A percentile compares a stretch with the other conserved stretches of the same genome.
These are phyloP conservation scores for Cercophora samala DNA, from an alignment of 495 filamentous ascomycete species.

Conservation along the genomic window DNA sequence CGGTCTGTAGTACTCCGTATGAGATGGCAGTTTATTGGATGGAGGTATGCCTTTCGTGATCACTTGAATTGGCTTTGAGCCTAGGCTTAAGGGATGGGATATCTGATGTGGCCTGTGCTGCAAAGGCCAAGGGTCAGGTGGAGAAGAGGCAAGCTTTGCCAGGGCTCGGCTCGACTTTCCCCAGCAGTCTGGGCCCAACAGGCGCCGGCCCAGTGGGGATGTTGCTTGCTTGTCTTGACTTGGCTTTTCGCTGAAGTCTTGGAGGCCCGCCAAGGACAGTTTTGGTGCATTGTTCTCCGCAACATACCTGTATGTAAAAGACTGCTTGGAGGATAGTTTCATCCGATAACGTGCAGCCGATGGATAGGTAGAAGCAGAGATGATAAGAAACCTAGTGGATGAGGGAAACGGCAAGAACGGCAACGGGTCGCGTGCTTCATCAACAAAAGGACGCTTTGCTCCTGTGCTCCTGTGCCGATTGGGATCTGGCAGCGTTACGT, in stretches of 20 bases:
- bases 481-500: not conserved
- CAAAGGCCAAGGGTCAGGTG: not conserved
- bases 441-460: not conserved
- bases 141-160: not conserved
- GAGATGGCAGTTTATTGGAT: not conserved
- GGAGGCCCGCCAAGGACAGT: not conserved
- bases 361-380: too few relatives aligned
- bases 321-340: too few relatives aligned
- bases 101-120: not conserved
- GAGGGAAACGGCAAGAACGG: not conserved
- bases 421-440: conserved; percentile 2
- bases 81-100: not conserved
- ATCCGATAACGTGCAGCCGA: too few relatives aligned
- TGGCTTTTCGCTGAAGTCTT: not conserved
- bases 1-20: too few relatives aligned
- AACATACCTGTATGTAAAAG: too few relatives aligned
- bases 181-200: not conserved
- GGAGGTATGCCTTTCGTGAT: not conserved
- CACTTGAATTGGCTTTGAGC: too few relatives aligned
- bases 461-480: not conserved
- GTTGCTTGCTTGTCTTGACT: not conserved
- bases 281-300: too few relatives aligned
- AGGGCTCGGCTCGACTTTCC: not conserved
- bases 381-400: too few relatives aligned
- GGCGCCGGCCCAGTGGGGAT: not conserved